Base-by-base conservation (phyloP, 164 flowering plant genomes). In the Brasenia schreberi region DNA sequence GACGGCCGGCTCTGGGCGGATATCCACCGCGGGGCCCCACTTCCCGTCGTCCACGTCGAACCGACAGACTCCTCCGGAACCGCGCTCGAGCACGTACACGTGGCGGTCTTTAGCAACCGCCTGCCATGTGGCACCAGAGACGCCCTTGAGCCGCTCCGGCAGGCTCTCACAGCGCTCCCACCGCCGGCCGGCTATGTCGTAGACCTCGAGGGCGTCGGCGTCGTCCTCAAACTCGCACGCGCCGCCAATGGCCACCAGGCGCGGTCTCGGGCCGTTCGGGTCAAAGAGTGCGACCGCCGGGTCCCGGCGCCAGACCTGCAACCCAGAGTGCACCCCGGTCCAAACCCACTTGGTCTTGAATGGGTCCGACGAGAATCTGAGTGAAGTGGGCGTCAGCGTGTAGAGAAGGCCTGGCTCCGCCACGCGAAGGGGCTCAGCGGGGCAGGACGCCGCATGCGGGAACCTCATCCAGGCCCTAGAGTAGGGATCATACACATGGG, bases 191-290 rank as follows among this genome's bases (percentile, higher is more conserved):
- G 33, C 63, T 16, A 68, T 1, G 75, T 84, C 80, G 74, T 79
- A 87, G 16, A 82, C 75, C 72, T 89, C 96, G 1, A 89, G 87
- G 0, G 89, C 77, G 42, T 84, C 77, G 0, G 82, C 86, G 59
- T 89, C 88, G 68, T 82, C 88, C 63, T 78, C 89, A 73, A 82
- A 89, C 6, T 81, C 87, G 68, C 80, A 80, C 5, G 68, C 64
- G 65, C 97, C 96, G 12, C 96, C 97, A 10, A 89, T 90, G 19
- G 88, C 76, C n/a, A 91, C 71, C 6, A 88, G n/a, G 53, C 33
- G 64, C 27, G 71, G 56, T 16, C 85, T 7, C 9, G 63, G 27
- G 63, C 63, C 27, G 17, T 60, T 92, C 17, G 84, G 79, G 5
- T 64, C 23, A 12, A 39, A 7, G 19, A 44, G 10, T 3, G 89